Evolutionary conservation across 441 rosid species (phyloP).

Genomic region (Francoa sonchifolia): DNA sequence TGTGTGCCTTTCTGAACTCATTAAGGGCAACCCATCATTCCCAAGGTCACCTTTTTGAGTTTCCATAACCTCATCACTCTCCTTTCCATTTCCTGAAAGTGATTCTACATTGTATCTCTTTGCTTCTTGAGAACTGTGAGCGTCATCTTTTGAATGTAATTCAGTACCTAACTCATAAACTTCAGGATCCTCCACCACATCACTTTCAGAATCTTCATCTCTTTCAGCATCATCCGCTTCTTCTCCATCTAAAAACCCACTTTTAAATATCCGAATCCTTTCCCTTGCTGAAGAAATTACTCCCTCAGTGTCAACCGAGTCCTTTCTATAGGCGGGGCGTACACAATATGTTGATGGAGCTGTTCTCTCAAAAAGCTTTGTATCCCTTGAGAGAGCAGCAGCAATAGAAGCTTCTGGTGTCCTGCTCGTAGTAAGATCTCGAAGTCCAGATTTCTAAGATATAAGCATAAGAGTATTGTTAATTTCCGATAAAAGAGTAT

Average conservation of each 20-base stretch:
- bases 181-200: slow-evolving; percentile 54
- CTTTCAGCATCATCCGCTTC: slow-evolving; percentile 83
- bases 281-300: slow-evolving; percentile 68
- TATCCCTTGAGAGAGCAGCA: slow-evolving; percentile 83
- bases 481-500: slow-evolving; percentile 3
- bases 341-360: slow-evolving; percentile 92
- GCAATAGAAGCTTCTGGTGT: slow-evolving; percentile 90
- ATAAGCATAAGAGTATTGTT: slow-evolving; percentile 8
- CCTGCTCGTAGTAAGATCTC: slow-evolving; percentile 81
- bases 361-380: slow-evolving; percentile 78
- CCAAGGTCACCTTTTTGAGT: slow-evolving; percentile 23
- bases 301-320: slow-evolving; percentile 48
- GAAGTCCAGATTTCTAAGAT: slow-evolving; percentile 61
- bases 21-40: slow-evolving; percentile 23
- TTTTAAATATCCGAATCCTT: slow-evolving; percentile 54
- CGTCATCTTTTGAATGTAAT: slow-evolving; percentile 26
- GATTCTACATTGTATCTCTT: slow-evolving; percentile 16
- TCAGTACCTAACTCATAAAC: slow-evolving; percentile 64
- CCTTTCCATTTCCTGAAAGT: slow-evolving; percentile 28
- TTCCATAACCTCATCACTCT: slow-evolving; percentile 19
- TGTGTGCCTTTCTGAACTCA: slow-evolving; percentile 20
- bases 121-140: slow-evolving; percentile 21
- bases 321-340: slow-evolving; percentile 67
- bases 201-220: slow-evolving; percentile 80
- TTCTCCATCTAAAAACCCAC: slow-evolving; percentile 55